Evolutionary conservation across 192 early-diverging fungal genomes (phyloP), one percentile per base, ranked within the genome.

Genomic region (Linnemannia zychae): DNA sequence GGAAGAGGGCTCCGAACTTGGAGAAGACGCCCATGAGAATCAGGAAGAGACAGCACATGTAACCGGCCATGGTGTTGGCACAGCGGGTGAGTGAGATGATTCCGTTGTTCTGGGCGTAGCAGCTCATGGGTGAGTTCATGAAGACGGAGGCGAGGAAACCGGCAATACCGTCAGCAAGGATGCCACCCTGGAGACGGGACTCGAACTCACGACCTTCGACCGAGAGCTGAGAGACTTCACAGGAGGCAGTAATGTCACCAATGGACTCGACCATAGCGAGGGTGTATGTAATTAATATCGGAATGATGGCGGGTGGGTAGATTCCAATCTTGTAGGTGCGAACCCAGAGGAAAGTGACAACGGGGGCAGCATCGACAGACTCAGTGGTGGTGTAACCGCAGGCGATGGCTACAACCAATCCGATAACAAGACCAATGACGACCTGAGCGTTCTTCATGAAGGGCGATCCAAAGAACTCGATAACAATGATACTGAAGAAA

Each of bases 51-150:
- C 91, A 92, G 63, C 91, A 91, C 80, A 88, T 88, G 50, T 90
- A 91, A 9, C 91, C 91, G 31, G 91, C 91, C 65, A 78, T 70
- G 37, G 87, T 84, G 70, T 91, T 91, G 68, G 91, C 91, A 40
- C 91, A 91, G 63, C 91, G 79, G 22, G 91, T 91, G 36, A 91
- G 67, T 4, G 91, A 89, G 49, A 91, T 91, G 81, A 91, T 87
- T 47, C 91, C 91, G 69, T 91, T 91, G 78, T 91, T 91, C 37
- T 91, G 91, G 40, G 91, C 91, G 48, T 90, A 91, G 33, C 91
- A 91, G 12, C 80, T 77, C 50, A 91, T 87, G n/a, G 91, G 91
- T 38, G 88, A 87, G 65, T 86, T 91, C 68, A 91, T 89, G 48
- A 75, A 77, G 7, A 83, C 38, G 0, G 89, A 87, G 1, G 91